phyloP scores from a whole-genome alignment of 78 protist genomes.

The slime mould (Dictyostelium discoideum) region DNA sequence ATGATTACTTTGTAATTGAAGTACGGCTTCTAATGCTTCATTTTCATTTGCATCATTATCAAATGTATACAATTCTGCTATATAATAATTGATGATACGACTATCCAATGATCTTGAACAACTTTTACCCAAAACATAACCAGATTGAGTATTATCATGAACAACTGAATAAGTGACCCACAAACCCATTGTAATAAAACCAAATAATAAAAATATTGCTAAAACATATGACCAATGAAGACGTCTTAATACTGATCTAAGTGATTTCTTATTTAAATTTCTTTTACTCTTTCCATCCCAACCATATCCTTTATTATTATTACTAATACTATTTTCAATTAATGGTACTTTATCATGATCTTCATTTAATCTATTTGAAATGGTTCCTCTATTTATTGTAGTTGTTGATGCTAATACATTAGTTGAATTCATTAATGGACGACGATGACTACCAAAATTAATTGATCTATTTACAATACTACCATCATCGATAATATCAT shows the following conservation, averaged over 20 bases:
- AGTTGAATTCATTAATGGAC: constrained; percentile 5
- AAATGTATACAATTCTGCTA: not conserved
- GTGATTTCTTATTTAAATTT: constrained; percentile 46
- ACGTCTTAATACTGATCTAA: not conserved
- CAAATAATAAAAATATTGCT: constrained; percentile 46
- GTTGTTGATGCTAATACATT: not conserved
- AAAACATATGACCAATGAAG: constrained; percentile 31
- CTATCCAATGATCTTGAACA: constrained; percentile 10
- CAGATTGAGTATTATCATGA: not conserved
- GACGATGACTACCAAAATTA: not conserved
- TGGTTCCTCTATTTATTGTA: not conserved
- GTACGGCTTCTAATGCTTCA: not conserved
- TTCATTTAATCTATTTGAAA: not conserved
- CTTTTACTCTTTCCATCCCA: constrained; percentile 70
- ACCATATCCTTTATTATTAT: not conserved
- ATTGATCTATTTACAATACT: not conserved
- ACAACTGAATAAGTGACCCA: not conserved
- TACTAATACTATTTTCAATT: not conserved
- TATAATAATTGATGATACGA: not conserved
- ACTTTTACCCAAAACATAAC: not conserved
- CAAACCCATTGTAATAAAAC: constrained; percentile 48
- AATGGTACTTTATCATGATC: not conserved
- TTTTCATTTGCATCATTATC: not conserved
- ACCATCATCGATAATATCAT: not conserved
- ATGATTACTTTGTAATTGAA: constrained; percentile 24